Conservation (phyloP, 176 grass and related monocot species). For the Puya raimondii region DNA sequence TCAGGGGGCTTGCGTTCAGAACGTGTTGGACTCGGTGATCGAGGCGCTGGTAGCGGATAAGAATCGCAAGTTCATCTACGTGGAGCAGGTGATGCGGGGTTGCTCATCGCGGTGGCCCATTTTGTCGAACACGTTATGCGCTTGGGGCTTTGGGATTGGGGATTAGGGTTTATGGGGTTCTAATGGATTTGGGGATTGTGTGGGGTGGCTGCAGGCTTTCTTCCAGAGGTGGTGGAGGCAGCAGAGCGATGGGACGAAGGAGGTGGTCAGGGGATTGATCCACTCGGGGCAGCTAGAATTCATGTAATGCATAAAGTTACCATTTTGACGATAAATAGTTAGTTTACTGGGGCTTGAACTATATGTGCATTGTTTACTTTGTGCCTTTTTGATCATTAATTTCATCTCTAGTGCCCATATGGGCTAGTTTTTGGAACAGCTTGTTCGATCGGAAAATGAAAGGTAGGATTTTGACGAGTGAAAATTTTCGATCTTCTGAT, state of each 20-base stretch:
- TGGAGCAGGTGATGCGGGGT: slow-evolving; percentile 47
- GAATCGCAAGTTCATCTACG: slow-evolving; percentile 89
- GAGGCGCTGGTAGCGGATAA: slow-evolving; percentile 65
- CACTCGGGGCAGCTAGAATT: slow-evolving; percentile 72
- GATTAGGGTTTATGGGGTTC: neutral
- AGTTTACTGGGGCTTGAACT: neutral
- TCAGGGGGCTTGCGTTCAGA: slow-evolving; percentile 78
- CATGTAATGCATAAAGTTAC: slow-evolving; percentile 36
- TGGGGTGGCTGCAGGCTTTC: slow-evolving; percentile 48
- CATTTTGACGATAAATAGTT: neutral
- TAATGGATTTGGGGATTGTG: neutral
- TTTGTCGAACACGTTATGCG: neutral
- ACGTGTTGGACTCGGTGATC: slow-evolving; percentile 76
- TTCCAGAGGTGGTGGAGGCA: slow-evolving; percentile 94
- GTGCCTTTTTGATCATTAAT: neutral
- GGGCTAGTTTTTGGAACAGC: too few relatives aligned
- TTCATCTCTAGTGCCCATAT: too few relatives aligned
- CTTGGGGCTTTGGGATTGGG: neutral
- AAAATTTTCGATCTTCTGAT: too few relatives aligned
- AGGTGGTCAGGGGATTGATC: slow-evolving; percentile 58
- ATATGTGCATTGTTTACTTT: neutral
- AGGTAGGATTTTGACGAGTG: too few relatives aligned
- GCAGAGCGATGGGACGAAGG: slow-evolving; percentile 60
- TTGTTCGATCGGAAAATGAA: too few relatives aligned
- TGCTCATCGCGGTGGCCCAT: neutral